These are phyloP conservation scores for Vanilla planifolia DNA, from an alignment of 106 monocot genomes.

Conservation along the genomic window DNA sequence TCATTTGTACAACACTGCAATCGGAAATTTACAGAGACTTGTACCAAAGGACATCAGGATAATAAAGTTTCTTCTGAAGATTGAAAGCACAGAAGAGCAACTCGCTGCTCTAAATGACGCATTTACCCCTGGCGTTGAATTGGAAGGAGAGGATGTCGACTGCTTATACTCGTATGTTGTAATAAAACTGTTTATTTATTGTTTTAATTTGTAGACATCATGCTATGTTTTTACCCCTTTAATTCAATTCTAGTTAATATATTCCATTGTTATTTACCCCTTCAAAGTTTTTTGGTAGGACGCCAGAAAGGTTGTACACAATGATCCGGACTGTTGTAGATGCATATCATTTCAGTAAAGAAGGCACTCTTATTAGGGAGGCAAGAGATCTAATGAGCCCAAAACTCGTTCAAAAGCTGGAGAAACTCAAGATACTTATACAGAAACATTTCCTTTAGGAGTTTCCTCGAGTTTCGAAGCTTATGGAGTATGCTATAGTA, in stretches of 20 bases:
- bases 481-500: too few species aligned
- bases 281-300: slow-evolving; percentile 59
- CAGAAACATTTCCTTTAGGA: slow-evolving; percentile 61
- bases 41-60: slow-evolving; percentile 97
- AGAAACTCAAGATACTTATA: slow-evolving; percentile 55
- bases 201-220: too few species aligned
- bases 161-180: slow-evolving; percentile 73
- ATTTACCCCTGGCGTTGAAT: slow-evolving; percentile 78
- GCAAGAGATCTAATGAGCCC: slow-evolving; percentile 93
- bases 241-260: too few species aligned
- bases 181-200: background rate
- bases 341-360: slow-evolving; percentile 83
- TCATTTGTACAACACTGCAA: slow-evolving; percentile 78
- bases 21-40: slow-evolving; percentile 81
- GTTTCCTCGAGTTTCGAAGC: too few species aligned
- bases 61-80: slow-evolving; percentile 70
- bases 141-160: slow-evolving; percentile 79
- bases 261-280: too few species aligned
- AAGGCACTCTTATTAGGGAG: slow-evolving; percentile 76
- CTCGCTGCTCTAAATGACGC: slow-evolving; percentile 68
- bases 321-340: slow-evolving; percentile 73
- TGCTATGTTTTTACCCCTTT: too few species aligned
- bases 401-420: slow-evolving; percentile 59
- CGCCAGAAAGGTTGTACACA: slow-evolving; percentile 62
- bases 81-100: slow-evolving; percentile 68